A percentile compares a stretch with the other conserved stretches of the same genome.
phyloP scores from a whole-genome alignment of 495 filamentous ascomycete species.

The Aspergillus sclerotioniger region DNA sequence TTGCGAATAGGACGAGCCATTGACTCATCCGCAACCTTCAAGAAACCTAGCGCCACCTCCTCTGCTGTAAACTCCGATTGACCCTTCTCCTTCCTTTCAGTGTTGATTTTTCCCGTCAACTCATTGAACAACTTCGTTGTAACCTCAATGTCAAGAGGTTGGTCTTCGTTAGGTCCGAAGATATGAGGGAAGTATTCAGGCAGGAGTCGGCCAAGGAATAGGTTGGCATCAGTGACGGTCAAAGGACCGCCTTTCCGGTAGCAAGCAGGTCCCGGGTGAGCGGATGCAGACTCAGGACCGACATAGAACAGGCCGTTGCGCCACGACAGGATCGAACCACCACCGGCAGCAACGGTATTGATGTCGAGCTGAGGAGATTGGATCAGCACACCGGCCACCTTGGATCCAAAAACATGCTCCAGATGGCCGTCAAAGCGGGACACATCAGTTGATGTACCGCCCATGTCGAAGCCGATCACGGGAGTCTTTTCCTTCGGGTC shows the following conservation, averaged over 20 bases:
- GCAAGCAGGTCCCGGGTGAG: constrained; percentile 90
- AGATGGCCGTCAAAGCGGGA: constrained; percentile 90
- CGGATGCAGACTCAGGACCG: constrained; percentile 88
- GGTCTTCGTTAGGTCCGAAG: constrained; percentile 88
- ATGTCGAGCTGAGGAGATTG: constrained; percentile 96
- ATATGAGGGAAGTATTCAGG: constrained; percentile 98
- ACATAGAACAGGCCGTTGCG: constrained; percentile 95
- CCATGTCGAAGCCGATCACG: constrained; percentile 97
- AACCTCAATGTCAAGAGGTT: constrained; percentile 75
- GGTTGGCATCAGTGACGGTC: constrained; percentile 91
- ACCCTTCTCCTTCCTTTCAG: constrained; percentile 49
- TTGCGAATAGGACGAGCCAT: constrained; percentile 56
- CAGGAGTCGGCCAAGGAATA: constrained; percentile 81
- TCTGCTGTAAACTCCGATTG: constrained; percentile 30
- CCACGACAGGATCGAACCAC: constrained; percentile 86
- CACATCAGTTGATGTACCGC: constrained; percentile 92
- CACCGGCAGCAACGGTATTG: constrained; percentile 94
- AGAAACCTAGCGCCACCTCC: constrained; percentile 72
- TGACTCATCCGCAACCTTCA: constrained; percentile 54
- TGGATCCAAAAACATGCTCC: constrained; percentile 97
- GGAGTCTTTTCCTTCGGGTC: constrained; percentile 82
- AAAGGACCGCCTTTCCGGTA: constrained; percentile 92
- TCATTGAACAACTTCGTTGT: constrained; percentile 76
- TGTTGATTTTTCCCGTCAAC: constrained; percentile 75
- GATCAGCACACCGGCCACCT: constrained; percentile 91